Evolutionary conservation across 257 asterid species (phyloP), one percentile per base, ranked within the genome.

Genomic region (Parsonsia alboflavescens): DNA sequence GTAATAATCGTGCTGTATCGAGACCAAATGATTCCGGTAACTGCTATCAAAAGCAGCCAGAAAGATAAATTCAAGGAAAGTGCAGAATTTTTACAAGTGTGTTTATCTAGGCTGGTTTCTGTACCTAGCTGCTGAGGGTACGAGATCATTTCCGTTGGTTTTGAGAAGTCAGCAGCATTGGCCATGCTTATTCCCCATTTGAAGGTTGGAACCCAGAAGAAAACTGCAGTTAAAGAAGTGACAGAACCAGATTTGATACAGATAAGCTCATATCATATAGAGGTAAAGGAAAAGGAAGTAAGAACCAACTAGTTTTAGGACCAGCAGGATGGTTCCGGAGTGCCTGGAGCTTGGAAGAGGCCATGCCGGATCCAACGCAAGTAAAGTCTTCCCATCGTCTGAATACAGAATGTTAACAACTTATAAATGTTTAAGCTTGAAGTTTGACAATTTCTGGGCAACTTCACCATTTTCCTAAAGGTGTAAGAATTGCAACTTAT

Each of bases 241-340:
- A 33, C 39, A n/a, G n/a, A n/a, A n/a, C n/a, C n/a, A n/a, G n/a
- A n/a, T n/a, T n/a, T n/a, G n/a, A n/a, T n/a, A n/a, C n/a, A n/a
- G n/a, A n/a, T n/a, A n/a, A n/a, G n/a, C n/a, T n/a, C n/a, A n/a
- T n/a, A n/a, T n/a, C n/a, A n/a, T n/a, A n/a, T n/a, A n/a, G n/a
- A n/a, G n/a, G n/a, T n/a, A 33, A 33, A 33, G 41, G 11, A 33
- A 61, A 26, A 26, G 7, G 4, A 5, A 7, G 9, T 7, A 57
- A 67, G 39, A 7, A 22, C 22, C 24, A 3, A 73, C 78, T 73
- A 3, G 81, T 78, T 78, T 78, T 78, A 46, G 81, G 81, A 57
- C 81, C 81, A 73, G 81, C 81, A 12, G 81, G 81, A 54, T 78
- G 81, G 69, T 78, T 78, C 81, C 81, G 73, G 5, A 78, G 74